Conservation (phyloP, 495 filamentous ascomycete genomes). For the Hyphodiscus hymeniophilus region DNA sequence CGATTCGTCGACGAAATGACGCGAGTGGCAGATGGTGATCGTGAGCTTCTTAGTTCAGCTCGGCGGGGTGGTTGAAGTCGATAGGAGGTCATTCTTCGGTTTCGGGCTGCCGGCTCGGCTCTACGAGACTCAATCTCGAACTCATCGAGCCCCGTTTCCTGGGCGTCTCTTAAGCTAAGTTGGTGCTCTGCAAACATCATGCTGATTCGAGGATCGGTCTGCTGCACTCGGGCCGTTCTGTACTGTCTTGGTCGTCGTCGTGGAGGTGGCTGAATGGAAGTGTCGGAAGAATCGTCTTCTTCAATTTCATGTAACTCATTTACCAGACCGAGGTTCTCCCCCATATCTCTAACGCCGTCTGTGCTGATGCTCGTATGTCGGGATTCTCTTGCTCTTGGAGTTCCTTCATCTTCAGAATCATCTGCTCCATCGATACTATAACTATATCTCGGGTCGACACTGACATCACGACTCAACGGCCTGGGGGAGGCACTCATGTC, state of each 20-base stretch:
- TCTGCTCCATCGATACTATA: background rate
- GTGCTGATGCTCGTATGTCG: constrained; percentile 6
- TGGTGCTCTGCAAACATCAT: constrained; percentile 22
- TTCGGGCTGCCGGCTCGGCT: constrained; percentile 7
- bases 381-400: background rate
- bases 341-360: background rate
- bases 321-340: constrained; percentile 11
- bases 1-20: constrained; percentile 10
- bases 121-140: constrained; percentile 4
- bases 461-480: constrained; percentile 1
- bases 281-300: constrained; percentile 17
- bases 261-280: constrained; percentile 12
- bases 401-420: background rate
- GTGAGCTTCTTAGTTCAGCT: constrained; percentile 8
- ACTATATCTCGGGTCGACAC: constrained; percentile 3
- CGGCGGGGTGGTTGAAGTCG: constrained; percentile 7
- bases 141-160: constrained; percentile 8
- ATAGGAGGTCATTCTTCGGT: constrained; percentile 6
- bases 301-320: constrained; percentile 15
- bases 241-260: constrained; percentile 10
- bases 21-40: constrained; percentile 14
- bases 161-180: constrained; percentile 6
- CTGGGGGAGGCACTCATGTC: constrained; percentile 21
- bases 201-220: constrained; percentile 22
- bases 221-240: constrained; percentile 1